Evolutionary conservation across 2,329 filamentous ascomycete species (phyloP).

Genomic region (Blastomyces emzantsi): DNA sequence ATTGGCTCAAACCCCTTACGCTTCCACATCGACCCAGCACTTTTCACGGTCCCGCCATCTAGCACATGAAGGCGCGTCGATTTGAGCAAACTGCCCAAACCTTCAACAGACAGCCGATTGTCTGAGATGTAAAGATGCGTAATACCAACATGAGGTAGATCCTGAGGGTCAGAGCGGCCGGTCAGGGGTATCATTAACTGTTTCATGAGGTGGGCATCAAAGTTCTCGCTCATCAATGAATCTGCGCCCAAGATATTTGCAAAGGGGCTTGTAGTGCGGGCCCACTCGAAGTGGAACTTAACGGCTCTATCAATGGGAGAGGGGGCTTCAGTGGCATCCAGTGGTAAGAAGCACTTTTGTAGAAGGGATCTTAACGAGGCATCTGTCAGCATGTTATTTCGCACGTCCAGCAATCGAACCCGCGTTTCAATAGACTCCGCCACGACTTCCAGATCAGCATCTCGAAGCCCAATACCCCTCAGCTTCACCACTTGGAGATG

Average conservation of each 20-base stretch:
- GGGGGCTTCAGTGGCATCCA: background rate
- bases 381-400: conserved; percentile 51
- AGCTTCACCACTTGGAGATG: conserved; percentile 51
- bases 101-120: conserved; percentile 49
- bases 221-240: conserved; percentile 38
- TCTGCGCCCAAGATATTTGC: conserved; percentile 32
- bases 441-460: conserved; percentile 45
- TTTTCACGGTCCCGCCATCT: conserved; percentile 44
- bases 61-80: conserved; percentile 47
- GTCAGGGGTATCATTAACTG: conserved; percentile 43
- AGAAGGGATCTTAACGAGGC: conserved; percentile 44
- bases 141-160: conserved; percentile 46
- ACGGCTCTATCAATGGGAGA: conserved; percentile 19
- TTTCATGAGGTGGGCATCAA: conserved; percentile 45
- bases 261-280: conserved; percentile 19
- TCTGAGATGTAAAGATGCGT: conserved; percentile 52
- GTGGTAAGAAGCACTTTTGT: conserved; percentile 41
- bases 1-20: conserved; percentile 2
- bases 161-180: conserved; percentile 47
- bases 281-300: conserved; percentile 16
- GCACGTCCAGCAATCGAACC: conserved; percentile 48
- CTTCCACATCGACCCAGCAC: conserved; percentile 12
- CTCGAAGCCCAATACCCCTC: conserved; percentile 44
- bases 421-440: conserved; percentile 44
- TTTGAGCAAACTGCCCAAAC: conserved; percentile 44